Evolutionary conservation across 345 rosid genomes (phyloP).

Genomic region (Arabidopsis suecica): DNA sequence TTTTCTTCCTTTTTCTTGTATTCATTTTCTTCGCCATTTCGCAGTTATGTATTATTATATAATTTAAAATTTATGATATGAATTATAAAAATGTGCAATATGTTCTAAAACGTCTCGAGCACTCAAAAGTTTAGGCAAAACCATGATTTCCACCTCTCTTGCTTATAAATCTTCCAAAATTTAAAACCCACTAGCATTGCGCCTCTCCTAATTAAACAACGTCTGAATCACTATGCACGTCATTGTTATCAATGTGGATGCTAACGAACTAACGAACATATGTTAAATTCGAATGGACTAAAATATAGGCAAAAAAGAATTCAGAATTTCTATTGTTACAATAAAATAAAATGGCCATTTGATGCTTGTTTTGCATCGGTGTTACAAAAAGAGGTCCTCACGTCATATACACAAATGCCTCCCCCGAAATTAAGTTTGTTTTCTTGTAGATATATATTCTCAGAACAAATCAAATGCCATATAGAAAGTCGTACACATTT

Average conservation of each 20-base stretch:
- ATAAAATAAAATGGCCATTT: background rate
- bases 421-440: background rate
- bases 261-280: conserved; percentile 11
- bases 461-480: conserved; percentile 8
- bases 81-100: background rate
- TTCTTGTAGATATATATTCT: background rate
- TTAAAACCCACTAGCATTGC: background rate
- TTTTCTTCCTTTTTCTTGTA: too few species aligned
- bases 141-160: background rate
- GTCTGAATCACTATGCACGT: background rate
- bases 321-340: background rate
- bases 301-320: background rate
- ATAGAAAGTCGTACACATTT: conserved; percentile 15
- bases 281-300: background rate
- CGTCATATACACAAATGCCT: background rate
- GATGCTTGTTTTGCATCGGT: conserved; percentile 11
- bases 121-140: conserved; percentile 4
- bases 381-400: conserved; percentile 21
- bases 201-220: background rate
- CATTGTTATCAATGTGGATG: background rate
- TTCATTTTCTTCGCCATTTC: background rate
- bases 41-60: background rate
- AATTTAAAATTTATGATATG: too few species aligned
- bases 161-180: background rate
- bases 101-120: background rate